Conservation (phyloP, 768 basidiomycete species). For the Suillus tomentosus region DNA sequence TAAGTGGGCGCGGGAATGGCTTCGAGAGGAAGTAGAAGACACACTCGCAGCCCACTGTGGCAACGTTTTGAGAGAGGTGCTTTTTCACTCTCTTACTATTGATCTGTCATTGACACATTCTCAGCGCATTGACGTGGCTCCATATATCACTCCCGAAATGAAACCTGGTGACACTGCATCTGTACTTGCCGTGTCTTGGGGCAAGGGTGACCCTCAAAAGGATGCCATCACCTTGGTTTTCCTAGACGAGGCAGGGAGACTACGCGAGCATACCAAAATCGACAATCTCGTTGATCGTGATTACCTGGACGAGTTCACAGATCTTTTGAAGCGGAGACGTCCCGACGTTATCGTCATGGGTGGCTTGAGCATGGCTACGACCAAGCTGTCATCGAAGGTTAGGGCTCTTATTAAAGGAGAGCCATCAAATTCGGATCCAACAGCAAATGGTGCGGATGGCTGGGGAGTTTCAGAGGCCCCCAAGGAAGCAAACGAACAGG, state of each 20-base stretch:
- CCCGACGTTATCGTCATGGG: constrained; percentile 90
- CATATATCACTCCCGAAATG: constrained; percentile 63
- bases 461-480: constrained; percentile 29
- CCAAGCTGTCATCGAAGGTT: constrained; percentile 64
- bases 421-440: constrained; percentile 15
- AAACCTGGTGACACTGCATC: constrained; percentile 71
- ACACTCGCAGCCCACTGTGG: constrained; percentile 69
- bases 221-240: constrained; percentile 86
- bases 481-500: constrained; percentile 40
- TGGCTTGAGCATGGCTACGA: constrained; percentile 83
- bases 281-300: constrained; percentile 82
- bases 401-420: constrained; percentile 53
- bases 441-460: constrained; percentile 27
- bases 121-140: constrained; percentile 83
- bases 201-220: constrained; percentile 90
- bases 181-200: constrained; percentile 92
- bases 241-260: constrained; percentile 84
- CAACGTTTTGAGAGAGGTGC: constrained; percentile 68
- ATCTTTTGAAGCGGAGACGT: constrained; percentile 77
- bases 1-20: constrained; percentile 89
- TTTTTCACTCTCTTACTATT: constrained; percentile 2
- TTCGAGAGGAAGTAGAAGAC: constrained; percentile 91
- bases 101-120: constrained; percentile 18
- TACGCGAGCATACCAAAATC: constrained; percentile 87
- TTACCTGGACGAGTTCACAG: constrained; percentile 71